Evolutionary conservation across 805 yeast genomes (phyloP).

Genomic region (Barnettozyma californica): DNA sequence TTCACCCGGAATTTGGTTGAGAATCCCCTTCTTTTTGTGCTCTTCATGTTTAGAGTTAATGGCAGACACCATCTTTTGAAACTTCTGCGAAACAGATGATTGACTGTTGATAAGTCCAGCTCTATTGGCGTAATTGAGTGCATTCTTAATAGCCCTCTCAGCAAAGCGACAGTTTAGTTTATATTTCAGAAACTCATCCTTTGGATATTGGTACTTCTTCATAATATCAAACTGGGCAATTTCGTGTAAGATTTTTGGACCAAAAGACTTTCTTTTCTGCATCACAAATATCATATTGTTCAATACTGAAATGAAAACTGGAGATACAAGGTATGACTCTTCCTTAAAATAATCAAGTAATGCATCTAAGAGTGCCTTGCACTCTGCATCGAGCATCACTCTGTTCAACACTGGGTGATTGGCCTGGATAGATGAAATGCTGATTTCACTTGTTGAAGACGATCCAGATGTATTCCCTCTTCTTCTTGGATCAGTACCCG

Average conservation of each 20-base stretch:
- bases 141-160: slow-evolving; percentile 51
- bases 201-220: slow-evolving; percentile 44
- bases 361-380: slow-evolving; percentile 61
- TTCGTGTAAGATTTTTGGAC: slow-evolving; percentile 50
- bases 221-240: slow-evolving; percentile 60
- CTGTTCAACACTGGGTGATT: slow-evolving; percentile 63
- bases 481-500: slow-evolving; percentile 23
- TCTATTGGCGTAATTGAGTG: slow-evolving; percentile 36
- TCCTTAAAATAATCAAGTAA: slow-evolving; percentile 51
- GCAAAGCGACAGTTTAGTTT: slow-evolving; percentile 58
- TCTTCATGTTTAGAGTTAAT: slow-evolving; percentile 23
- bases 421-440: slow-evolving; percentile 19
- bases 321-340: slow-evolving; percentile 49
- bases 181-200: slow-evolving; percentile 31
- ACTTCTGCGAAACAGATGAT: slow-evolving; percentile 14
- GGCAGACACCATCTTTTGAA: slow-evolving; percentile 17
- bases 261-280: slow-evolving; percentile 58
- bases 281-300: slow-evolving; percentile 60
- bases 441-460: slow-evolving; percentile 19
- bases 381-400: slow-evolving; percentile 59
- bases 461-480: slow-evolving; percentile 5
- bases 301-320: slow-evolving; percentile 61
- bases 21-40: slow-evolving; percentile 24
- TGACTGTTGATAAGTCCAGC: slow-evolving; percentile 26
- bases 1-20: slow-evolving; percentile 24